Evolutionary conservation across 2,329 filamentous ascomycete genomes (phyloP).

Genomic region (Microascus cirrosus): DNA sequence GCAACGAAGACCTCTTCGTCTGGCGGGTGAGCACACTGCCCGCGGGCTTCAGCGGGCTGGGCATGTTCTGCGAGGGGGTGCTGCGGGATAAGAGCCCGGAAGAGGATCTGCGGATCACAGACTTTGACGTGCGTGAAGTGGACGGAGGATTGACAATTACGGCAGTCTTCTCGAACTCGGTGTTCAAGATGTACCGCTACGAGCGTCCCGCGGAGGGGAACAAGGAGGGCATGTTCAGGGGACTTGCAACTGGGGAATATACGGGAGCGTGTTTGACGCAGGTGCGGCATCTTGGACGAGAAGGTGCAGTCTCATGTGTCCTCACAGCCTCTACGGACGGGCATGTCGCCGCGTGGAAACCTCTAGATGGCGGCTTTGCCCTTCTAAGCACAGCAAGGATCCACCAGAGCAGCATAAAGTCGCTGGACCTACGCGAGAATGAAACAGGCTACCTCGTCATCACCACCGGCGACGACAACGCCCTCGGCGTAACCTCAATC

Average conservation of each 20-base stretch:
- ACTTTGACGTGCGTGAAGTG: constrained; percentile 49
- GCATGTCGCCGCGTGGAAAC: constrained; percentile 50
- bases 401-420: constrained; percentile 77
- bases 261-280: constrained; percentile 70
- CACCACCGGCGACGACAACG: constrained; percentile 84
- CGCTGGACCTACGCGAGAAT: constrained; percentile 47
- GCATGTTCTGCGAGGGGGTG: constrained; percentile 44
- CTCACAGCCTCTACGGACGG: constrained; percentile 77
- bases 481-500: constrained; percentile 45
- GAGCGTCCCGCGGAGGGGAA: constrained; percentile 8
- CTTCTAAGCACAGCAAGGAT: constrained; percentile 30
- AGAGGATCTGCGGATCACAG: constrained; percentile 68
- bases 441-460: constrained; percentile 64
- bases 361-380: constrained; percentile 10
- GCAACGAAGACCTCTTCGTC: constrained; percentile 78
- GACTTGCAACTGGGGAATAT: constrained; percentile 46
- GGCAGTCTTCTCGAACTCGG: constrained; percentile 77
- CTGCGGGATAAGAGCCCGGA: constrained; percentile 37
- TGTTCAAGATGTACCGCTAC: constrained; percentile 51
- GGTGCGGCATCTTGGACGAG: constrained; percentile 27
- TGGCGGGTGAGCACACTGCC: constrained; percentile 58
- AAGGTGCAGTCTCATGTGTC: constrained; percentile 18
- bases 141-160: constrained; percentile 43
- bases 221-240: constrained; percentile 26
- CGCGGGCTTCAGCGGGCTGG: constrained; percentile 34